Base-by-base conservation (phyloP, 306 rosid genomes). In the Crotalaria pallida region DNA sequence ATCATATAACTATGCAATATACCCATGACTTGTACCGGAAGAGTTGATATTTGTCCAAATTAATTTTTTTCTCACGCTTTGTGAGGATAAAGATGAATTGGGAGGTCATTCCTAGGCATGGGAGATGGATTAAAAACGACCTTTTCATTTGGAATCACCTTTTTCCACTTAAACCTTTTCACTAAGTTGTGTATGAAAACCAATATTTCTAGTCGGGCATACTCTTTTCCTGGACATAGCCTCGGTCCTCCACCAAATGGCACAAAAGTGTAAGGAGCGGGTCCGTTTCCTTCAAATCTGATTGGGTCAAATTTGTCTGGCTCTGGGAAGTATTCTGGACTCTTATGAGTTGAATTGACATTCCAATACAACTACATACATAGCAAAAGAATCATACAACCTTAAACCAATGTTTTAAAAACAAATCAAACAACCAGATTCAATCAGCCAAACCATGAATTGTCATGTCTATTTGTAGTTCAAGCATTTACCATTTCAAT, bases 211-310 rank as follows among this genome's bases (percentile, higher is more conserved):
- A 94, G 51, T 9, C 97, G 80, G 3, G 99, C 99, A 31, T 88
- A 90, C 84, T 88, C 99, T 77, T 87, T 90, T 16, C 96, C 96
- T 0, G 99, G 99, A 77, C 97, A 94, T 96, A 88, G 88, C 53
- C 98, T 83, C 1, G 98, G 98, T 9, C 98, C 97, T 33, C 98
- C 96, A 9, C 97, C 98, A 2, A 94, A 90, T 8, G 98, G 97
- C 6, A 94, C 98, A 27, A 81, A 94, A 0, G 90, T 90, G 81
- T 87, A 90, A 0, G 97, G 98, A 0, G 89, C 87, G 0, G 97
- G 97, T 0, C 98, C 98, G 1, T 73, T 49, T 7, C 98, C 97
- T 58, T 94, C 97, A 15, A 90, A 94, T 65, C 98, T 86, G 10
- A n/a, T 38, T 0, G 98, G 98, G 26, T 94, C 97, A 3, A 94